Evolutionary conservation across 345 rosid genomes (phyloP).

Genomic region (Eucalyptus marginata): DNA sequence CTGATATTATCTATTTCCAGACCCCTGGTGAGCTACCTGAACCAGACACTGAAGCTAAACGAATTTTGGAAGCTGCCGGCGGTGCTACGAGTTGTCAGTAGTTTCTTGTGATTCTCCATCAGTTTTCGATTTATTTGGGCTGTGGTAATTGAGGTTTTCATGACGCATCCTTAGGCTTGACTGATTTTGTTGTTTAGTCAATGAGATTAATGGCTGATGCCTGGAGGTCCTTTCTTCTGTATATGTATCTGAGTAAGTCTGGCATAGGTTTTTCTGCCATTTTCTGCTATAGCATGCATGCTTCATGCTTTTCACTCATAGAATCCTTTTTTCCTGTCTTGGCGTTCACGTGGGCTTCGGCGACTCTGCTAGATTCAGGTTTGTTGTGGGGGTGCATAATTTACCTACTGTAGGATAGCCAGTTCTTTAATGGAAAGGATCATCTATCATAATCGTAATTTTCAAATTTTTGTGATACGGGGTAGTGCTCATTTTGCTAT

Average conservation of each 20-base stretch:
- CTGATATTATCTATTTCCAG: not conserved
- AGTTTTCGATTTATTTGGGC: not conserved
- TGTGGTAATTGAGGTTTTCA: not conserved
- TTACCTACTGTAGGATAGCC: not conserved
- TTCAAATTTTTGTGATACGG: not conserved
- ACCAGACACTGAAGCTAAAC: not conserved
- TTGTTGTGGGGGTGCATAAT: not conserved
- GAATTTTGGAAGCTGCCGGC: not conserved
- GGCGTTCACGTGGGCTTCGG: not conserved
- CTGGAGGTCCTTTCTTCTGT: not conserved
- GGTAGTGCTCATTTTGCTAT: not conserved
- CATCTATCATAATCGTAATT: not conserved
- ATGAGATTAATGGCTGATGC: not conserved
- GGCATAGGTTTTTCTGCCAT: not conserved
- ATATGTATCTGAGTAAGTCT: not conserved
- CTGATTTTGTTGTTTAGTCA: not conserved
- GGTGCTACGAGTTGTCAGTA: not conserved
- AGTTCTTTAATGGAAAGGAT: not conserved
- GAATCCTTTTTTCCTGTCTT: not conserved
- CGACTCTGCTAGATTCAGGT: not conserved
- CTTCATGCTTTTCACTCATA: not conserved
- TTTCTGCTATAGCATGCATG: not conserved
- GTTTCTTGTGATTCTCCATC: not conserved
- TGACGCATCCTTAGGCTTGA: not conserved
- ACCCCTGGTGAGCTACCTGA: slow-evolving; percentile 4